A percentile compares a stretch with the other conserved stretches of the same genome.
Evolutionary conservation across 2,329 filamentous ascomycete genomes (phyloP).

Genomic region (Cladosporium velox): DNA sequence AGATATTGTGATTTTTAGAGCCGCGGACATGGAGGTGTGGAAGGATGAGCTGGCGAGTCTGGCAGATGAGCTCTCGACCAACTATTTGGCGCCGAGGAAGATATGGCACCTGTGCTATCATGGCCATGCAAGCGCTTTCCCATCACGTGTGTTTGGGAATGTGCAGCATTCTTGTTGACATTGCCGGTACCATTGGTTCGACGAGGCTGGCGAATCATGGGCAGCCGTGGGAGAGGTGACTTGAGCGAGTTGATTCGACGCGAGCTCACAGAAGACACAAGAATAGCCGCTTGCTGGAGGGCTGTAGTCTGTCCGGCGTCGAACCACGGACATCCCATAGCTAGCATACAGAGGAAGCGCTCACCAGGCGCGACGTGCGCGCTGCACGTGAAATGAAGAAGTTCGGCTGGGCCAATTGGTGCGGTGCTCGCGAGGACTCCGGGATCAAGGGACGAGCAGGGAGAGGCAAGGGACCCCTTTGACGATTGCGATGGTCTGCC

Average conservation of each 20-base stretch:
- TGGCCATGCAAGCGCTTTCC: background rate
- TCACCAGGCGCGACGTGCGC: background rate
- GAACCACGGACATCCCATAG: background rate
- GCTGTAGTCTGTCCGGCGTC: background rate
- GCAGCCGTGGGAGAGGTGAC: background rate
- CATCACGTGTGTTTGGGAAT: background rate
- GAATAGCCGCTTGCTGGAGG: constrained; percentile 3
- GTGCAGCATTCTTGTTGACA: constrained; percentile 4
- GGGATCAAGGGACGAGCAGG: background rate
- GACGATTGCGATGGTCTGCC: constrained; percentile 9
- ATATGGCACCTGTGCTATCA: background rate
- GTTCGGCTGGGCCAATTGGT: background rate
- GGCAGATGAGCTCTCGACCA: constrained; percentile 11
- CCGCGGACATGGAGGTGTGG: background rate
- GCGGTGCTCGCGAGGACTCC: background rate
- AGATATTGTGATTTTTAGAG: background rate
- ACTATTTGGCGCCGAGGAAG: background rate
- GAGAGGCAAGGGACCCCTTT: background rate
- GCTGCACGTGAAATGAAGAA: constrained; percentile 14
- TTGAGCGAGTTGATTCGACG: background rate
- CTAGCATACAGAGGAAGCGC: constrained; percentile 1
- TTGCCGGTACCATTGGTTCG: background rate
- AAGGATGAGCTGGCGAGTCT: background rate
- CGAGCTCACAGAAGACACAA: background rate
- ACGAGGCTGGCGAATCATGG: constrained; percentile 4